Evolutionary conservation across 805 yeast species (phyloP).

Genomic region (Candida corydali): DNA sequence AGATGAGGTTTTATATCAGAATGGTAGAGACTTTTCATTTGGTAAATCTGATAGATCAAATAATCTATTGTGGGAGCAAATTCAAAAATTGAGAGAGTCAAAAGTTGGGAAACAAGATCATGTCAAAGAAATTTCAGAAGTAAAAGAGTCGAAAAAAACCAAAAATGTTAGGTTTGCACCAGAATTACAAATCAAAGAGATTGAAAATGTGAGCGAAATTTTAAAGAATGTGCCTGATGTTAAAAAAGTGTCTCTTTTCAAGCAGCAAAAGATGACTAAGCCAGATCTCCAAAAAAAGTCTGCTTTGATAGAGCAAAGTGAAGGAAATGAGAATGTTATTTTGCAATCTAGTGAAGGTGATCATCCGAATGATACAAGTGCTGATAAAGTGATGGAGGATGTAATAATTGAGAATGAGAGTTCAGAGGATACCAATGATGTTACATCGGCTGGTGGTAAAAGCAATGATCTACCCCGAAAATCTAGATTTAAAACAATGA

Average conservation of each 20-base stretch:
- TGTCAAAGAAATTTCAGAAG: background rate
- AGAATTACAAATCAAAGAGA: constrained; percentile 52
- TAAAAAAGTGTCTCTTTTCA: constrained; percentile 9
- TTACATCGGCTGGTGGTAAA: background rate
- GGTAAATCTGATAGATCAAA: constrained; percentile 11
- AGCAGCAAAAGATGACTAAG: constrained; percentile 12
- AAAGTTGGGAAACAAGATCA: background rate
- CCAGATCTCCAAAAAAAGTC: background rate
- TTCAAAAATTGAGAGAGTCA: constrained; percentile 24
- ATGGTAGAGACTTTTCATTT: constrained; percentile 2
- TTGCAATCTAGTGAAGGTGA: too few species aligned
- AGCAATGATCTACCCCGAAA: background rate
- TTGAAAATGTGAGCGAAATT: constrained; percentile 53
- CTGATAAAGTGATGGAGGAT: constrained; percentile 3
- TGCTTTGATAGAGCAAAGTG: background rate
- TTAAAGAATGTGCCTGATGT: constrained; percentile 21
- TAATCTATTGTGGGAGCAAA: constrained; percentile 37
- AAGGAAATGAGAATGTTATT: too few species aligned
- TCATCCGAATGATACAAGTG: too few species aligned
- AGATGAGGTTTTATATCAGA: constrained; percentile 20
- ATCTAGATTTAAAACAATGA: constrained; percentile 4
- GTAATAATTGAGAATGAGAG: background rate
- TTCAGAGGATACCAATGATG: background rate
- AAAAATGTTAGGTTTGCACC: constrained; percentile 55
- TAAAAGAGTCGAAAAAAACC: background rate